Percentiles rank a stretch among this genome's conserved stretches.
These are phyloP conservation scores for Cladorrhinum sp. DNA, from an alignment of 2,329 filamentous ascomycete species.

Conservation along the genomic window DNA sequence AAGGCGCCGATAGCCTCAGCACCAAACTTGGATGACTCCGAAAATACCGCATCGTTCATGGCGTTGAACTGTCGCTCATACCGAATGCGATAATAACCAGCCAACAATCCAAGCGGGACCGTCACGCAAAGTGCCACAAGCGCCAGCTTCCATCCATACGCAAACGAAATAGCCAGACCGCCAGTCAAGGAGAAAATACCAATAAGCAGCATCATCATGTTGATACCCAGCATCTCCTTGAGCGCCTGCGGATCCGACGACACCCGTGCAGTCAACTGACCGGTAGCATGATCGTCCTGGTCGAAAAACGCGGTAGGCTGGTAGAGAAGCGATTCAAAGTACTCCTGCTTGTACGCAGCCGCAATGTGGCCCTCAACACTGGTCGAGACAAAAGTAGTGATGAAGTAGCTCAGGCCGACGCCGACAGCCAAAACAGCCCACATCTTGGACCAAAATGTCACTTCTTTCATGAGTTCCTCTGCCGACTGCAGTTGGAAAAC, in stretches of 20 bases:
- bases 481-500: conserved; percentile 45
- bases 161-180: conserved; percentile 63
- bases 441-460: conserved; percentile 63
- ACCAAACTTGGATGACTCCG: conserved; percentile 70
- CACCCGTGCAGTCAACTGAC: conserved; percentile 56
- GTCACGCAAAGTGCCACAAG: conserved; percentile 63
- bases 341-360: conserved; percentile 56
- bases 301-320: conserved; percentile 62
- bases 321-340: conserved; percentile 57
- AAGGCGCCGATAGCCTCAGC: conserved; percentile 72
- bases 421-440: conserved; percentile 57
- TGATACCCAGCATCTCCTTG: conserved; percentile 60
- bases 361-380: conserved; percentile 48
- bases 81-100: conserved; percentile 50
- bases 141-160: conserved; percentile 74
- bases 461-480: conserved; percentile 18
- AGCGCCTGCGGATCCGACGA: conserved; percentile 57
- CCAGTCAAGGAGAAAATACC: conserved; percentile 65
- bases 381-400: conserved; percentile 44
- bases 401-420: conserved; percentile 52
- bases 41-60: conserved; percentile 66
- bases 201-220: conserved; percentile 61
- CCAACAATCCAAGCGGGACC: conserved; percentile 46
- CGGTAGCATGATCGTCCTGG: conserved; percentile 55
- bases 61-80: conserved; percentile 66